phyloP scores from a whole-genome alignment of 2,329 filamentous ascomycete genomes.

The Lasiodiplodia gonubiensis region DNA sequence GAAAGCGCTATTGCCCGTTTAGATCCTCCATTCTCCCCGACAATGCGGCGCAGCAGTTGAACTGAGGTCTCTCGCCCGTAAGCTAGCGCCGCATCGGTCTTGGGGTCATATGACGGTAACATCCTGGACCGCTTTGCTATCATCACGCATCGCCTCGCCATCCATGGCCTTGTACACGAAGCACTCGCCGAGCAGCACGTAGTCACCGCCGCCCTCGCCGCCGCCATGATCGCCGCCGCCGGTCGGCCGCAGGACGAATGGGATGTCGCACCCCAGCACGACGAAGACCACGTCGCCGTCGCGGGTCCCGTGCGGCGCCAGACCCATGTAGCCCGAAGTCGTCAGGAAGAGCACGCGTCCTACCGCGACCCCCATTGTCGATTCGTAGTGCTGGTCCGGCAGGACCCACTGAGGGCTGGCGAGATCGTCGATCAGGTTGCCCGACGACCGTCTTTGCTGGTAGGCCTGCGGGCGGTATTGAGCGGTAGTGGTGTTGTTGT shows the following conservation, averaged over 20 bases:
- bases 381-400: conserved; percentile 18
- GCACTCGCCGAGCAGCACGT: conserved; percentile 27
- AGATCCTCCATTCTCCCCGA: not conserved
- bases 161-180: conserved; percentile 29
- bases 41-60: conserved; percentile 4
- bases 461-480: not conserved
- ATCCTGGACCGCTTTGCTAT: conserved; percentile 23
- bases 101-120: conserved; percentile 24
- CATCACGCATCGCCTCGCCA: conserved; percentile 23
- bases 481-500: not conserved
- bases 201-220: conserved; percentile 4
- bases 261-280: conserved; percentile 28
- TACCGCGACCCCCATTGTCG: conserved; percentile 24
- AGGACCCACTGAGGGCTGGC: conserved; percentile 22
- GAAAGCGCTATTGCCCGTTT: not conserved
- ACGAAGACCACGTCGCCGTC: conserved; percentile 28
- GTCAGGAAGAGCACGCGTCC: conserved; percentile 28
- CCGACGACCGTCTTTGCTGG: conserved; percentile 16
- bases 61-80: conserved; percentile 1
- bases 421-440: conserved; percentile 29
- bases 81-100: not conserved
- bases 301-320: conserved; percentile 26
- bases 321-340: conserved; percentile 24
- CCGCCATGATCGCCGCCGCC: not conserved
- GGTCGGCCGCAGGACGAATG: conserved; percentile 24